Evolutionary conservation across 1,284 basidiomycete genomes (phyloP).

Genomic region (Cryptococcus sp.): DNA sequence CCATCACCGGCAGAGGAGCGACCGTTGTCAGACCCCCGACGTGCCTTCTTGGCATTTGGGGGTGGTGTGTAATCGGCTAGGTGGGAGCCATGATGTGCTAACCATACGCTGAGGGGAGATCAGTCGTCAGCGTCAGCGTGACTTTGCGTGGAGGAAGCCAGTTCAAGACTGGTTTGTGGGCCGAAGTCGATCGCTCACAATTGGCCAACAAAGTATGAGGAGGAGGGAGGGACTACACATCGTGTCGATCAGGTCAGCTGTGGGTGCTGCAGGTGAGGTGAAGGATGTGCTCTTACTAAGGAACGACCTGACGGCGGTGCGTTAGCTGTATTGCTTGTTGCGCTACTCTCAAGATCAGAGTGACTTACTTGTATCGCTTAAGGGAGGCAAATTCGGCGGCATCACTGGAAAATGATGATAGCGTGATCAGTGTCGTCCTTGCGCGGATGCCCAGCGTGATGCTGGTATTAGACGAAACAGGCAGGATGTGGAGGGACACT

Average conservation of each 20-base stretch:
- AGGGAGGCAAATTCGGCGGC: slow-evolving; percentile 7
- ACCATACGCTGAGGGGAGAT: slow-evolving; percentile 11
- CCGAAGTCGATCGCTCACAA: slow-evolving; percentile 7
- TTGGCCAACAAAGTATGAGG: slow-evolving; percentile 9
- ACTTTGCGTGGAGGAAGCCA: neutral
- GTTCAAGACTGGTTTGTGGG: neutral
- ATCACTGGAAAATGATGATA: neutral
- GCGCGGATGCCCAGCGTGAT: no score
- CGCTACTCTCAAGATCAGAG: neutral
- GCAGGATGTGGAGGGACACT: neutral
- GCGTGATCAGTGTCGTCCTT: no score
- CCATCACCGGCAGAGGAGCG: no score
- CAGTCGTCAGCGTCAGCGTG: neutral
- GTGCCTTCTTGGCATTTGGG: neutral
- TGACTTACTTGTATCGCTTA: slow-evolving; percentile 20
- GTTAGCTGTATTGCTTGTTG: neutral
- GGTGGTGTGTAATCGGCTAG: neutral
- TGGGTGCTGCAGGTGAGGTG: neutral
- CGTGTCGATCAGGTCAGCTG: neutral
- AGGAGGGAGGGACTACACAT: slow-evolving; percentile 10
- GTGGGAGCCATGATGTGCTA: slow-evolving; percentile 6
- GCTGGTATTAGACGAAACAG: no score
- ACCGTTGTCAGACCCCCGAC: neutral
- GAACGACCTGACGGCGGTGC: slow-evolving; percentile 11
- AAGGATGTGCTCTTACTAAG: slow-evolving; percentile 6